Evolutionary conservation across 805 yeast species (phyloP), one percentile per base, ranked within the genome.

Genomic region (Sugiyamaella qingdaonensis): DNA sequence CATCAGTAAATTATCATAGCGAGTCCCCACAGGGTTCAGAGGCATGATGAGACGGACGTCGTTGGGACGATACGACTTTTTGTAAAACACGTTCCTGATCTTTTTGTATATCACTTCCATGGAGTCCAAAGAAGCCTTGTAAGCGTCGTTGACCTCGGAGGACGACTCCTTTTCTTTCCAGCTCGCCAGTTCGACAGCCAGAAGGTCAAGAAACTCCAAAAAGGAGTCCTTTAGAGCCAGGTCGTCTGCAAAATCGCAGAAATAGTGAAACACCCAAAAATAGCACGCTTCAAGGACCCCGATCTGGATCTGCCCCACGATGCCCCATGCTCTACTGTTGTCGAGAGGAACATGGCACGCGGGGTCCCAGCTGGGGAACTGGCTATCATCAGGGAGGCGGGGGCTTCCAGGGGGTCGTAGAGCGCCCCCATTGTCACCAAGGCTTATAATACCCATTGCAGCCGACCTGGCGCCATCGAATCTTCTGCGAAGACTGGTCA

Each of bases 211-310:
- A 44, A 89, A 72, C 54, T 83, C 84, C 49, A 86, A 78, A 62
- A 88, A 77, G 1, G 78, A 72, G 3, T 74, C 71, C 59, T 85
- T 82, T 61, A 84, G 82, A 10, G 71, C 68, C 56, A 85, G 64
- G 60, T 86, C 88, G 64, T 83, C 86, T 2, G 84, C 77, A 63
- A 91, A 88, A 64, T 88, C 94, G 29, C 78, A 69, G 65, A 85
- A 90, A 64, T 86, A 88, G 59, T 85, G 84, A 45, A 80, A 77
- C 18, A 88, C 80, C 67, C 95, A 77, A 31, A 85, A 78, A 43
- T 82, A 77, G 53, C 89, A 71, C 0, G 89, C 88, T 64, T 88
- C 95, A 54, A 90, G 72, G 32, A 90, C 81, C 39, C 95, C 95
- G 36, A 86, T 75, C 64, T 90, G 94, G 42, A 91, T 86, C 63